Conservation (phyloP, 2,329 filamentous ascomycete species). For the Ampelomyces quisqualis region DNA sequence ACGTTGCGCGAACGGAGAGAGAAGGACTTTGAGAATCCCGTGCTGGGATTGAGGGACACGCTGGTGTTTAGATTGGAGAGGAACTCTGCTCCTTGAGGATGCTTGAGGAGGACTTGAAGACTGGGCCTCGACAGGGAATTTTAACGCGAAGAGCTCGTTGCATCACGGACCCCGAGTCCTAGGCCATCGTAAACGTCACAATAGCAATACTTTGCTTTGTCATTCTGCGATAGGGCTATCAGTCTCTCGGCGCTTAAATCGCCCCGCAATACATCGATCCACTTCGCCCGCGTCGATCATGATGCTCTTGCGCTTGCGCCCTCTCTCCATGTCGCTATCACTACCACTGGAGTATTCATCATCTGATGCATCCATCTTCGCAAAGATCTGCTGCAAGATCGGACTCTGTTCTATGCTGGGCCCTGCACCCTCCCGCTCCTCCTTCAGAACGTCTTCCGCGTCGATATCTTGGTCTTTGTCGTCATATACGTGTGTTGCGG, state of each 20-base stretch:
- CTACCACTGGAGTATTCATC: slow-evolving; percentile 6
- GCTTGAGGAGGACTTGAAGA: neutral
- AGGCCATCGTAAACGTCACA: neutral
- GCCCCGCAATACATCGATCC: neutral
- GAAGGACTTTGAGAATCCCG: slow-evolving; percentile 43
- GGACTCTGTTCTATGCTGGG: slow-evolving; percentile 5
- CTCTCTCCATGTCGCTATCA: slow-evolving; percentile 9
- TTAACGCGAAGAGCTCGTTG: no score
- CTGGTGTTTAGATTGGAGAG: slow-evolving; percentile 37
- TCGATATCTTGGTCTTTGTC: slow-evolving; percentile 3
- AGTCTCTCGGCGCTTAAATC: neutral
- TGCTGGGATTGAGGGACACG: slow-evolving; percentile 40
- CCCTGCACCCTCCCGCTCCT: slow-evolving; percentile 4
- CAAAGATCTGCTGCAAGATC: slow-evolving; percentile 6
- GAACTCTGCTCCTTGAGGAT: neutral
- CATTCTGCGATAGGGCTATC: neutral
- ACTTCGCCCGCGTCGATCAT: neutral
- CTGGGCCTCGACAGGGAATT: no score
- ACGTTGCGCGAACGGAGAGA: slow-evolving; percentile 48
- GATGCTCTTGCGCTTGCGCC: slow-evolving; percentile 12
- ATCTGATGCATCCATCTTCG: neutral
- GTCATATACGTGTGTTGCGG: neutral
- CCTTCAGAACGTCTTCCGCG: neutral
- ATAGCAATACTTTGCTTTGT: neutral
- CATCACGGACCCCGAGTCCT: no score